Evolutionary conservation across 495 filamentous ascomycete genomes (phyloP).

Genomic region (Aeminium ludgeri): DNA sequence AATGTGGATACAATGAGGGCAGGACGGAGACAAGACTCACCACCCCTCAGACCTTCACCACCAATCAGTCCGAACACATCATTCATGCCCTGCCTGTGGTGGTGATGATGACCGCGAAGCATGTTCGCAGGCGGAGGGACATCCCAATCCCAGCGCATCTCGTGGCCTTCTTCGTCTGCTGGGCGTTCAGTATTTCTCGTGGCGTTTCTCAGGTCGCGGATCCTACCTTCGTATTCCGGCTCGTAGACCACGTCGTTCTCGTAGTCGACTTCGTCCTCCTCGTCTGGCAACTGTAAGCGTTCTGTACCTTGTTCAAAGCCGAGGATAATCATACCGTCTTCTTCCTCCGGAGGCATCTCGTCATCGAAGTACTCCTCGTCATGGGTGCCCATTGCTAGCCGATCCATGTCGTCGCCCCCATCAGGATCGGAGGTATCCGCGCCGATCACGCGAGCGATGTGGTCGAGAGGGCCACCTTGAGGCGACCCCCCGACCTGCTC

Average conservation of each 20-base stretch:
- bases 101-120: constrained; percentile 32
- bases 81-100: constrained; percentile 17
- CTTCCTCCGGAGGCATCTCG: constrained; percentile 43
- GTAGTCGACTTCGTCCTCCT: constrained; percentile 26
- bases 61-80: constrained; percentile 12
- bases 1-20: neutral
- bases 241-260: constrained; percentile 26
- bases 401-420: constrained; percentile 5
- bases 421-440: constrained; percentile 1
- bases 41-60: constrained; percentile 10
- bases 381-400: constrained; percentile 9
- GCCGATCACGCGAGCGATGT: constrained; percentile 11
- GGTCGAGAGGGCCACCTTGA: constrained; percentile 15
- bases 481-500: constrained; percentile 5
- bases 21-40: neutral
- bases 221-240: constrained; percentile 23
- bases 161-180: constrained; percentile 28
- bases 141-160: constrained; percentile 39
- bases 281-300: constrained; percentile 12
- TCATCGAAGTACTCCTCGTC: constrained; percentile 30
- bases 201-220: neutral
- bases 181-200: constrained; percentile 1
- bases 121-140: constrained; percentile 29
- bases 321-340: constrained; percentile 23
- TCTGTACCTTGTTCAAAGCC: neutral